Evolutionary conservation across 768 basidiomycete genomes (phyloP).

Genomic region (Pisolithus sp.): DNA sequence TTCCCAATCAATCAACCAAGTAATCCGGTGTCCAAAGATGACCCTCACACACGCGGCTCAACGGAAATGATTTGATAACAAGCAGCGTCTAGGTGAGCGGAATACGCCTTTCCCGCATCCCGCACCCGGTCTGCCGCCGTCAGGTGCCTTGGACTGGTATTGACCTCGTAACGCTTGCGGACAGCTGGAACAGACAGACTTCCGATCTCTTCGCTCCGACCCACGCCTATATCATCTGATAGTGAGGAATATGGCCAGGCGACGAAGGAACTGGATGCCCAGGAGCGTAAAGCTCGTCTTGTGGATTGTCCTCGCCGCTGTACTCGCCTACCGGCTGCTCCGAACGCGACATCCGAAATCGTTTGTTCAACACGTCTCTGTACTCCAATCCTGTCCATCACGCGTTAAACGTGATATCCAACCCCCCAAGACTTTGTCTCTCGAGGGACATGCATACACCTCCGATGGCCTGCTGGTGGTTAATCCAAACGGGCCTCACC

Average conservation of each 20-base stretch:
- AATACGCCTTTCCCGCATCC: too few relatives aligned
- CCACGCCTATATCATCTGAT: too few relatives aligned
- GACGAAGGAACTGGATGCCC: background rate
- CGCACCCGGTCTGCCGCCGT: too few relatives aligned
- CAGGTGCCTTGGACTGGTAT: too few relatives aligned
- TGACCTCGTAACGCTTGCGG: too few relatives aligned
- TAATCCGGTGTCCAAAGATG: too few relatives aligned
- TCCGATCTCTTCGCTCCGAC: too few relatives aligned
- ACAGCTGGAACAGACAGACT: too few relatives aligned
- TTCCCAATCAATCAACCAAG: too few relatives aligned
- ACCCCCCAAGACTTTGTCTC: background rate
- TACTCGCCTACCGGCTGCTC: background rate
- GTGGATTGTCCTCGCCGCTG: background rate
- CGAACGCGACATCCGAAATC: background rate
- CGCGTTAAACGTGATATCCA: background rate
- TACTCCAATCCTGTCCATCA: background rate
- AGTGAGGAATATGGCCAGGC: background rate
- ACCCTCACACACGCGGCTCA: too few relatives aligned
- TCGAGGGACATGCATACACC: slow-evolving; percentile 15
- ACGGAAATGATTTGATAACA: too few relatives aligned
- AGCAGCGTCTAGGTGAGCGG: too few relatives aligned
- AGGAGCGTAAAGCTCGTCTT: background rate
- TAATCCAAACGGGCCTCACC: slow-evolving; percentile 33
- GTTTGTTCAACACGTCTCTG: background rate
- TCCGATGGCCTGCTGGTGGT: slow-evolving; percentile 28